Conservation (phyloP, 2,329 filamentous ascomycete genomes). For the Colletotrichum neosansevieriae region DNA sequence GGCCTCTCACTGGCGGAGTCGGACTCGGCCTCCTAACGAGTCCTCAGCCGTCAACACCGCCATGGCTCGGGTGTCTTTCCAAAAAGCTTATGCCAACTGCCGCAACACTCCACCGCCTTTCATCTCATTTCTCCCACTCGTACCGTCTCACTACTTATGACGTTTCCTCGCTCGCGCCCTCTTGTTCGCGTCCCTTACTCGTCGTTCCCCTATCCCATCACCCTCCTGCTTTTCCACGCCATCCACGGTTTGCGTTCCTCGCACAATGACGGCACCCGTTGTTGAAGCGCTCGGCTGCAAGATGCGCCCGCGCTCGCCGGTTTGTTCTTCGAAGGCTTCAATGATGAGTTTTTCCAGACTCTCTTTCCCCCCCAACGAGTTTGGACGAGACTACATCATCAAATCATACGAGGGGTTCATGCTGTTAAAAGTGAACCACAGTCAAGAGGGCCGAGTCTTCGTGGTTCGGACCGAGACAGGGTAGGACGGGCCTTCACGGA, state of each 20-base stretch:
- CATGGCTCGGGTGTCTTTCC: not conserved
- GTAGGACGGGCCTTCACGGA: not conserved
- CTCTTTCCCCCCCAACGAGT: conserved; percentile 33
- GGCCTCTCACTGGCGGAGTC: not conserved
- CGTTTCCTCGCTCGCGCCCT: not conserved
- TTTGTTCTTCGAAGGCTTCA: conserved; percentile 38
- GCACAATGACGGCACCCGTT: not conserved
- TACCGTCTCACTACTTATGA: conserved; percentile 4
- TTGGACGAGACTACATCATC: conserved; percentile 32
- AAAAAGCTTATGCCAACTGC: conserved; percentile 1
- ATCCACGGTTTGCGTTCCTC: not conserved
- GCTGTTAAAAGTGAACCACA: conserved; percentile 18
- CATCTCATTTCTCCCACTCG: conserved; percentile 18
- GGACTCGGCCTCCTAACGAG: not conserved
- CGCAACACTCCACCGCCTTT: not conserved
- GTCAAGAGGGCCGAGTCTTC: conserved; percentile 30
- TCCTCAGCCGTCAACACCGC: not conserved
- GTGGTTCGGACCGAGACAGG: conserved; percentile 33
- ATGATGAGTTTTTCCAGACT: conserved; percentile 33
- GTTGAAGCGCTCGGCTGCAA: conserved; percentile 27
- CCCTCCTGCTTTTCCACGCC: not conserved
- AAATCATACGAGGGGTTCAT: conserved; percentile 28
- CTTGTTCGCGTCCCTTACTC: not conserved
- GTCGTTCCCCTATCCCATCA: not conserved
- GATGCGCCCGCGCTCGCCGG: conserved; percentile 34